phyloP scores from a whole-genome alignment of 805 yeast species.

The Metschnikowia reukaufii region DNA sequence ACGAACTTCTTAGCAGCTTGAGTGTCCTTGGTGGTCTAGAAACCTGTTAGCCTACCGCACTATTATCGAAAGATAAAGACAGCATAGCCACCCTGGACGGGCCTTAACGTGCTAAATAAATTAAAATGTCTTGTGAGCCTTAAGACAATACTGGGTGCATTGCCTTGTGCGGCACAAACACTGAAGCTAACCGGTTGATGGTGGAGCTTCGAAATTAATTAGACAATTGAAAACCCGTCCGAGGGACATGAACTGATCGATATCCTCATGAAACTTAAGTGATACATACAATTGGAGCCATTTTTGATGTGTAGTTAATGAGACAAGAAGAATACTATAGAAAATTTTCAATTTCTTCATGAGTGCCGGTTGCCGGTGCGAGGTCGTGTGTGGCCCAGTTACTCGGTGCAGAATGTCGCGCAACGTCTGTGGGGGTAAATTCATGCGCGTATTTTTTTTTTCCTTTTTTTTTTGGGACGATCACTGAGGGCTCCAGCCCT shows the following conservation, averaged over 20 bases:
- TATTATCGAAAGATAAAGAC: constrained; percentile 41
- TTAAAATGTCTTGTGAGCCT: constrained; percentile 6
- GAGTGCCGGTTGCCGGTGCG: not conserved
- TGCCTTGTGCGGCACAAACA: constrained; percentile 9
- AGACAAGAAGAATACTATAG: constrained; percentile 6
- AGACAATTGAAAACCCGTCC: constrained; percentile 30
- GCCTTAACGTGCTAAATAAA: constrained; percentile 25
- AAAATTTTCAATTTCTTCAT: constrained; percentile 6
- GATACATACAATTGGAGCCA: constrained; percentile 92
- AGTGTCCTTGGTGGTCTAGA: constrained; percentile 69
- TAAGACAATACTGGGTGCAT: constrained; percentile 10
- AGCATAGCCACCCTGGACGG: constrained; percentile 51
- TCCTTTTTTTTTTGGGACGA: not conserved
- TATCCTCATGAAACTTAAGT: constrained; percentile 21
- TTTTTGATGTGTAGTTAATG: constrained; percentile 33
- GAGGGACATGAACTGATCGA: constrained; percentile 35
- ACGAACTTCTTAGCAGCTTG: constrained; percentile 84
- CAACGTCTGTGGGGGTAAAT: too few relatives aligned
- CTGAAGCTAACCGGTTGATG: not conserved
- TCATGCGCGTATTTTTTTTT: too few relatives aligned
- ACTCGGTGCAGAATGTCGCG: not conserved
- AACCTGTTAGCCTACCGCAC: constrained; percentile 76
- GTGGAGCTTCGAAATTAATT: constrained; percentile 4
- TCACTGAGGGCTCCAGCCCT: constrained; percentile 15
- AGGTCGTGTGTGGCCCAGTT: constrained; percentile 9